phyloP scores from a whole-genome alignment of 306 rosid genomes.

The Potentilla sterilis region DNA sequence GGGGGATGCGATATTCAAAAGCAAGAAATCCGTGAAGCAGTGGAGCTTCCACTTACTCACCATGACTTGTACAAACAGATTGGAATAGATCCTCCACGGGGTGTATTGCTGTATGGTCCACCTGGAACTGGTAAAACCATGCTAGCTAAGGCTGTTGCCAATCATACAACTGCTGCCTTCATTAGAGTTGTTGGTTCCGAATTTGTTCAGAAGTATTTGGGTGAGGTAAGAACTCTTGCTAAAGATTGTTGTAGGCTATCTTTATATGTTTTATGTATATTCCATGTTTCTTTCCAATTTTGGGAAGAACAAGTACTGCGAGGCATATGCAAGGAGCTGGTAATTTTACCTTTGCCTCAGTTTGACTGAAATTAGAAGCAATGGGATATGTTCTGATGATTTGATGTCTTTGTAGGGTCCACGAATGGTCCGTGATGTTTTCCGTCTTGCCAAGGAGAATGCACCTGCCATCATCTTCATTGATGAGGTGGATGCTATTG shows the following conservation, averaged over 20 bases:
- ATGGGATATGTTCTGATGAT: background rate
- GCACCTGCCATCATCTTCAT: slow-evolving; percentile 99
- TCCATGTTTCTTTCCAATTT: background rate
- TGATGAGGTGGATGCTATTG: slow-evolving; percentile 98
- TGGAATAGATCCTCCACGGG: slow-evolving; percentile 99
- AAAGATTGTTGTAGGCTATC: background rate
- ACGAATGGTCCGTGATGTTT: slow-evolving; percentile 96
- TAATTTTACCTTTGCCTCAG: background rate
- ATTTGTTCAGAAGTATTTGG: slow-evolving; percentile 97
- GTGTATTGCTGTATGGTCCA: slow-evolving; percentile 94
- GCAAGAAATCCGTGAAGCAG: slow-evolving; percentile 99
- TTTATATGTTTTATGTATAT: background rate
- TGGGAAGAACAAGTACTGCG: background rate
- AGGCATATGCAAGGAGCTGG: background rate
- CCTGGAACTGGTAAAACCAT: slow-evolving; percentile 98
- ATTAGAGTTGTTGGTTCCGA: slow-evolving; percentile 99
- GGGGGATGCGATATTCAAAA: slow-evolving; percentile 98
- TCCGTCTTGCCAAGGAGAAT: slow-evolving; percentile 98
- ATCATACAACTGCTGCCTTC: slow-evolving; percentile 97
- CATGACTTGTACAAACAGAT: slow-evolving; percentile 96
- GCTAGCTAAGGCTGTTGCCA: slow-evolving; percentile 99
- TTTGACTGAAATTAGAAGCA: background rate
- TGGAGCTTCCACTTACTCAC: slow-evolving; percentile 94
- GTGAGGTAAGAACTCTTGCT: slow-evolving; percentile 61
- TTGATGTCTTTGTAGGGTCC: slow-evolving; percentile 58